Evolutionary conservation across 257 asterid genomes (phyloP), one percentile per base, ranked within the genome.

Genomic region (Oldenlandia corymbosa): DNA sequence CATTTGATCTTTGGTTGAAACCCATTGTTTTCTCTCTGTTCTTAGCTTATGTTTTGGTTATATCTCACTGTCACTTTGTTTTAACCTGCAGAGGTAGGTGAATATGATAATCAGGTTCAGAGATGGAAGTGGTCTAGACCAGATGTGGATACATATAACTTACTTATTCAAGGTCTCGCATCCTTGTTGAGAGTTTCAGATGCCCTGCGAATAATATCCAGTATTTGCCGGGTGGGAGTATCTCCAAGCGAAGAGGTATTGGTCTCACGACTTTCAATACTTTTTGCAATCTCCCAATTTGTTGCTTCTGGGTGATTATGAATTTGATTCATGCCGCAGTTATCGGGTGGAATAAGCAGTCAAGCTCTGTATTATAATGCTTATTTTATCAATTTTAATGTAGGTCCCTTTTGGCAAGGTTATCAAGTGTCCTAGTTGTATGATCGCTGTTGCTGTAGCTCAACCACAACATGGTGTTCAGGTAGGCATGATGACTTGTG

Each of bases 391-490:
- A 36, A 58, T 68, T 21, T 50, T 64, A 48, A 27, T 65, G 75
- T 82, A 91, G 98, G 95, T 92, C 50, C 95, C 96, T 57, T 92
- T 92, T 32, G 98, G 98, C 71, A 92, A 82, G 75, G 95, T 92
- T 34, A 92, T 92, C 62, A 72, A 85, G 53, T 92, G 98, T 84
- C 98, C 98, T 31, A 83, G 77, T 74, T 92, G 98, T 75, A 81
- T 72, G 85, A 70, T 89, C 71, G 91, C 98, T 24, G 75, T 85
- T 60, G 81, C 92, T 58, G 98, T 91, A 16, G 84, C 95, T 73
- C 98, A 89, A 75, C 98, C 97, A 51, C 98, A 89, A 73, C 86
- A 92, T 77, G 97, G 98, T 61, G 68, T 87, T 84, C 98, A 92
- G 97, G 98, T 75, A 85, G 45, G 82, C 77, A 7, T 64, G n/a